Evolutionary conservation across 352 stramenopile genomes (phyloP).

Genomic region (Phytophthora quininea): DNA sequence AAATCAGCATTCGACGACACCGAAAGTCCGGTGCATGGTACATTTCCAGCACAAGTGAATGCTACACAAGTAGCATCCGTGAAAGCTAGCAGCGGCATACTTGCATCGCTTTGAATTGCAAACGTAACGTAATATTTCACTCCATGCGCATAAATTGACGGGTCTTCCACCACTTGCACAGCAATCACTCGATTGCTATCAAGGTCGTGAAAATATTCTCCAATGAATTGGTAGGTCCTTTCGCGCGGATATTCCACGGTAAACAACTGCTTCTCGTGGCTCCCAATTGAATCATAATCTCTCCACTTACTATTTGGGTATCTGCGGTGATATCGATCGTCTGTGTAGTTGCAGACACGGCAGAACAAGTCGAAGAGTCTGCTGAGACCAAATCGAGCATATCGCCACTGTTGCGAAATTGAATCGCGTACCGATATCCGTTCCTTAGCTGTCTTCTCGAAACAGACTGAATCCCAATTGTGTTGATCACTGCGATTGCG

Average conservation of each 20-base stretch:
- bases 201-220: slow-evolving; percentile 44
- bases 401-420: slow-evolving; percentile 57
- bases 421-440: slow-evolving; percentile 60
- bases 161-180: slow-evolving; percentile 51
- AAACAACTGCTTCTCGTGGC: slow-evolving; percentile 49
- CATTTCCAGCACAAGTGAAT: slow-evolving; percentile 56
- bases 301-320: slow-evolving; percentile 51
- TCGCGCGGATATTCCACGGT: slow-evolving; percentile 48
- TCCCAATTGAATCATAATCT: slow-evolving; percentile 47
- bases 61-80: slow-evolving; percentile 38
- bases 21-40: slow-evolving; percentile 43
- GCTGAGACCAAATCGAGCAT: slow-evolving; percentile 57
- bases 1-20: slow-evolving; percentile 61
- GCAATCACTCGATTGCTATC: slow-evolving; percentile 45
- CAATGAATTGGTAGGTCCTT: slow-evolving; percentile 39
- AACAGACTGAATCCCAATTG: slow-evolving; percentile 56
- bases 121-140: slow-evolving; percentile 61
- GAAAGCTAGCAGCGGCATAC: slow-evolving; percentile 33
- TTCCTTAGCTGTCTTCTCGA: slow-evolving; percentile 29
- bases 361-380: slow-evolving; percentile 39
- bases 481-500: slow-evolving; percentile 50
- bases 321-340: slow-evolving; percentile 65
- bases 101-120: slow-evolving; percentile 40
- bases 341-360: slow-evolving; percentile 50
- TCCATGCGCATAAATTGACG: slow-evolving; percentile 37